phyloP scores from a whole-genome alignment of 1,284 basidiomycete species.

The Ustilago cynodontis region DNA sequence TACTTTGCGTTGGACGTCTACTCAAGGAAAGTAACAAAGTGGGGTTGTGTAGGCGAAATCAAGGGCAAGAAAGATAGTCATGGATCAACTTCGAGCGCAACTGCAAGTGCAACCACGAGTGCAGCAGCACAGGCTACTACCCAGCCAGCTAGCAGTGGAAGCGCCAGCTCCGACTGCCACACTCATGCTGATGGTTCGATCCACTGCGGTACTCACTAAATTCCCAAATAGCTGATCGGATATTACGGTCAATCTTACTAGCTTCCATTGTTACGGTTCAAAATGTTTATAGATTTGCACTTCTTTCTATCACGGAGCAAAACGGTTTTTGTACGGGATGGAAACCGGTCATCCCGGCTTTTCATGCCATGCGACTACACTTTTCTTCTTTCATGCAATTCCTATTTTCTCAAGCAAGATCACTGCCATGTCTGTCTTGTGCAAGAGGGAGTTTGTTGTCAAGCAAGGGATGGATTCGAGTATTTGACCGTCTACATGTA shows the following conservation, averaged over 20 bases:
- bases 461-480: too few species aligned
- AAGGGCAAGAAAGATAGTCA: slow-evolving; percentile 1
- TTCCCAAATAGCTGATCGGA: not conserved
- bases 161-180: slow-evolving; percentile 32
- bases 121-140: not conserved
- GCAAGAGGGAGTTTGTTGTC: too few species aligned
- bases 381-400: slow-evolving; percentile 1
- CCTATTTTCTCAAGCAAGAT: not conserved
- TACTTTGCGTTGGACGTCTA: slow-evolving; percentile 71
- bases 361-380: too few species aligned
- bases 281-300: too few species aligned
- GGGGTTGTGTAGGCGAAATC: slow-evolving; percentile 51
- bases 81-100: not conserved
- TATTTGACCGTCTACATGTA: slow-evolving; percentile 5
- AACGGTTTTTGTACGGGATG: too few species aligned
- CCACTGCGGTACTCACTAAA: slow-evolving; percentile 47
- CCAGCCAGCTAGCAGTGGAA: not conserved
- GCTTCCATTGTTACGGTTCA: too few species aligned
- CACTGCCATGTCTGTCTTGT: too few species aligned
- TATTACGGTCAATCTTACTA: too few species aligned
- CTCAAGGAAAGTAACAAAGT: slow-evolving; percentile 67
- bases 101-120: not conserved
- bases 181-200: slow-evolving; percentile 44
- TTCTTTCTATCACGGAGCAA: too few species aligned
- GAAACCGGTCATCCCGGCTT: too few species aligned